These are phyloP conservation scores for Cinnamomum micranthum DNA, from an alignment of 164 flowering plant genomes.

Conservation along the genomic window DNA sequence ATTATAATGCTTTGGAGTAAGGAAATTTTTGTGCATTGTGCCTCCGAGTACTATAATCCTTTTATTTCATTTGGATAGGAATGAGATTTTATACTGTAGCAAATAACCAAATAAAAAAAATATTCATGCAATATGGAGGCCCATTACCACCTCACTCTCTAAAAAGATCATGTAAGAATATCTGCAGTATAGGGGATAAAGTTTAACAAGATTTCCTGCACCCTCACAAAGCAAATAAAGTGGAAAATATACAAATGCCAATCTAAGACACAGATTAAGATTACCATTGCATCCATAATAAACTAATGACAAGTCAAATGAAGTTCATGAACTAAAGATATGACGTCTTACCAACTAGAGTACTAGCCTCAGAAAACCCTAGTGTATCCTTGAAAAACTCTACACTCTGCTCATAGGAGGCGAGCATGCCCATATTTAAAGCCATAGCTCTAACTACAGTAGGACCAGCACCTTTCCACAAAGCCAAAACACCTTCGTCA, in stretches of 20 bases:
- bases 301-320: background rate
- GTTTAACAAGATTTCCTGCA: background rate
- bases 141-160: background rate
- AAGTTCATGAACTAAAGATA: background rate
- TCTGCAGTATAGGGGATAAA: background rate
- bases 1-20: background rate
- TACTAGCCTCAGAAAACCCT: slow-evolving; percentile 69
- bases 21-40: background rate
- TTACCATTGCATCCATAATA: background rate
- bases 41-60: background rate
- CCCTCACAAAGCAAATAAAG: background rate
- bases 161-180: background rate
- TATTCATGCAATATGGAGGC: background rate
- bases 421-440: slow-evolving; percentile 96
- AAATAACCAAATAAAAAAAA: background rate
- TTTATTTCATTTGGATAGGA: too few species aligned
- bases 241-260: background rate
- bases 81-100: background rate
- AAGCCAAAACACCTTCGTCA: slow-evolving; percentile 88
- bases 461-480: slow-evolving; percentile 99
- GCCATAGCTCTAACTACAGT: slow-evolving; percentile 98
- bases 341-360: slow-evolving; percentile 54
- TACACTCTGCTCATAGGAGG: slow-evolving; percentile 91
- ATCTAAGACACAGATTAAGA: too few species aligned
- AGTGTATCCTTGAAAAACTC: slow-evolving; percentile 73